Conservation (phyloP, 1,284 basidiomycete genomes). For the Malassezia pachydermatis region DNA sequence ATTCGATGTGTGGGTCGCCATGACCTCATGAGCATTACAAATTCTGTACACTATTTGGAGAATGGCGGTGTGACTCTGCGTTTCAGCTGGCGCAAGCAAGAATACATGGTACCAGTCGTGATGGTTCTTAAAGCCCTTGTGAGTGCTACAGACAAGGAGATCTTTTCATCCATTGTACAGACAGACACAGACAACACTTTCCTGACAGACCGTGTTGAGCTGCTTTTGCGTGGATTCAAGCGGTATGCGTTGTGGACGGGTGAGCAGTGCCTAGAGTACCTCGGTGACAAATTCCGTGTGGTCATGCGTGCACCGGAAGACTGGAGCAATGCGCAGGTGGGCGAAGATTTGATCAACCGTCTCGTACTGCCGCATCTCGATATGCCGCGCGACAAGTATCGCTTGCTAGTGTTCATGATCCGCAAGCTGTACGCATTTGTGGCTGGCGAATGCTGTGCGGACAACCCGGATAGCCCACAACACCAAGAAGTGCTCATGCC, state of each 20-base stretch:
- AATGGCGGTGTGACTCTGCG: slow-evolving; percentile 91
- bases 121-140: slow-evolving; percentile 89
- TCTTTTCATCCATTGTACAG: slow-evolving; percentile 95
- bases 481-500: slow-evolving; percentile 96
- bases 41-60: slow-evolving; percentile 90
- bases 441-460: slow-evolving; percentile 76
- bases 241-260: slow-evolving; percentile 73
- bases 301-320: slow-evolving; percentile 86
- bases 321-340: slow-evolving; percentile 74
- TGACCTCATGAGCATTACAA: slow-evolving; percentile 55
- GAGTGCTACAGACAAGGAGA: slow-evolving; percentile 84
- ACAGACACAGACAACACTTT: slow-evolving; percentile 96
- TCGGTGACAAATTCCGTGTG: slow-evolving; percentile 96
- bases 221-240: slow-evolving; percentile 87
- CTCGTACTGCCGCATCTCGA: slow-evolving; percentile 83
- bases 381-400: slow-evolving; percentile 84
- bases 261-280: slow-evolving; percentile 85
- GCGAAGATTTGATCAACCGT: slow-evolving; percentile 72
- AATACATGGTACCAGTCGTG: slow-evolving; percentile 97
- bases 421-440: slow-evolving; percentile 89
- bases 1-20: slow-evolving; percentile 72
- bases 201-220: slow-evolving; percentile 89
- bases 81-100: slow-evolving; percentile 95
- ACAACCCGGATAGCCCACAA: slow-evolving; percentile 97
- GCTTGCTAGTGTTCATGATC: slow-evolving; percentile 94